phyloP scores from a whole-genome alignment of 257 asterid genomes.

The Datura wrightii region DNA sequence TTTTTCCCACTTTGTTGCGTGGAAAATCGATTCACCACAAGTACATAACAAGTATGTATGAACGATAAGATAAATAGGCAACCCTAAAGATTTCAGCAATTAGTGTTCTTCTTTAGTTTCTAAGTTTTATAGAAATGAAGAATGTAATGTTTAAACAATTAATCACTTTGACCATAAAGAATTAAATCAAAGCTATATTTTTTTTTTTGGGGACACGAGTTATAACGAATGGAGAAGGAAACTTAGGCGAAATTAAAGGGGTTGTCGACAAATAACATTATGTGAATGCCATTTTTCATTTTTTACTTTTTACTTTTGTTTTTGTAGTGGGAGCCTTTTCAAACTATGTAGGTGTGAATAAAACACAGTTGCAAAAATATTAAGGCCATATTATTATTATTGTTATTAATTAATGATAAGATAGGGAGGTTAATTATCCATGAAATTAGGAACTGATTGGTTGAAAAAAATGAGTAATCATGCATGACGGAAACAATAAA shows the following conservation, averaged over 20 bases:
- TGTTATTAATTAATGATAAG: background rate
- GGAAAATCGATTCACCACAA: background rate
- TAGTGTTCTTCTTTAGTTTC: background rate
- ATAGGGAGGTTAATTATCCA: background rate
- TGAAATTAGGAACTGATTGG: background rate
- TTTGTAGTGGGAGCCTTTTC: conserved; percentile 5
- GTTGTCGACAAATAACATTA: background rate
- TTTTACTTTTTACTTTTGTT: background rate
- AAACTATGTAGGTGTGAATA: conserved; percentile 3
- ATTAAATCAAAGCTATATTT: background rate
- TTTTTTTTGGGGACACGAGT: background rate
- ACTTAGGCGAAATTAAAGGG: background rate
- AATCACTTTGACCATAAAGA: background rate
- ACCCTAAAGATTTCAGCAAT: background rate
- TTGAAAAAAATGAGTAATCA: conserved; percentile 13
- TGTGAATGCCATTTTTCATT: background rate
- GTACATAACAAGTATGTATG: background rate
- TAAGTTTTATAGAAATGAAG: background rate
- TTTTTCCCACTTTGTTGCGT: background rate
- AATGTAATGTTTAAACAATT: background rate
- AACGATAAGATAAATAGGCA: no score
- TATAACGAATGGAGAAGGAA: background rate
- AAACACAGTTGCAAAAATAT: background rate
- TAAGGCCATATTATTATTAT: background rate
- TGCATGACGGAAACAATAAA: background rate